Evolutionary conservation across 306 rosid species (phyloP).

Genomic region (Inga laurina): DNA sequence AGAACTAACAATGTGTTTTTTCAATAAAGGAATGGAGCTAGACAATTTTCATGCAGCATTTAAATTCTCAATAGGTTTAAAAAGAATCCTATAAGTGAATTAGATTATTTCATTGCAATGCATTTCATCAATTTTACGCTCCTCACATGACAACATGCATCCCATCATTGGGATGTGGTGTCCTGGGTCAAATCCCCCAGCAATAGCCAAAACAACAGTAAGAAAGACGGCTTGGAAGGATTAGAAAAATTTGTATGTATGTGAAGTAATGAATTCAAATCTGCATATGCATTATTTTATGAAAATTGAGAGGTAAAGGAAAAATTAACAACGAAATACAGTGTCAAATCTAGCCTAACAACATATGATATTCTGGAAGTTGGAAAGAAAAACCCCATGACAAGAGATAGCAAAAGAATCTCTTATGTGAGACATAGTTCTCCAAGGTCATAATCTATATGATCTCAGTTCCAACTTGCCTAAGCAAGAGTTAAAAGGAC

Average conservation of each 20-base stretch:
- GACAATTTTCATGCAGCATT: slow-evolving; percentile 1
- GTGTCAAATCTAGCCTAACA: background rate
- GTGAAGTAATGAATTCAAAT: slow-evolving; percentile 2
- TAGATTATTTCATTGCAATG: background rate
- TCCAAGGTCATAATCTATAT: background rate
- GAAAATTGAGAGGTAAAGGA: background rate
- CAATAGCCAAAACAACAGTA: background rate
- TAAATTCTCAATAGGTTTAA: slow-evolving; percentile 1
- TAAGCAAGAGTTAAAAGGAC: background rate
- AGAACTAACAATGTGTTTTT: slow-evolving; percentile 16
- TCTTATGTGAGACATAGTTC: background rate
- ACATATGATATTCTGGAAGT: background rate
- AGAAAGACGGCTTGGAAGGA: background rate
- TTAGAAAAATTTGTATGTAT: background rate
- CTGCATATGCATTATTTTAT: background rate
- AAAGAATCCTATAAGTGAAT: background rate
- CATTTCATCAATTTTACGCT: background rate
- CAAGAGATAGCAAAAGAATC: background rate
- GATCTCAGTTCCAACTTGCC: background rate
- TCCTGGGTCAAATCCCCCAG: background rate
- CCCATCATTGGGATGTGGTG: background rate
- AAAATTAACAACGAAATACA: background rate
- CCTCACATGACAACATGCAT: background rate
- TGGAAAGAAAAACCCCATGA: background rate
- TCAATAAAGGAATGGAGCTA: background rate